These are phyloP conservation scores for Cladophialophora yegresii DNA, from an alignment of 2,329 filamentous ascomycete species.

Conservation along the genomic window DNA sequence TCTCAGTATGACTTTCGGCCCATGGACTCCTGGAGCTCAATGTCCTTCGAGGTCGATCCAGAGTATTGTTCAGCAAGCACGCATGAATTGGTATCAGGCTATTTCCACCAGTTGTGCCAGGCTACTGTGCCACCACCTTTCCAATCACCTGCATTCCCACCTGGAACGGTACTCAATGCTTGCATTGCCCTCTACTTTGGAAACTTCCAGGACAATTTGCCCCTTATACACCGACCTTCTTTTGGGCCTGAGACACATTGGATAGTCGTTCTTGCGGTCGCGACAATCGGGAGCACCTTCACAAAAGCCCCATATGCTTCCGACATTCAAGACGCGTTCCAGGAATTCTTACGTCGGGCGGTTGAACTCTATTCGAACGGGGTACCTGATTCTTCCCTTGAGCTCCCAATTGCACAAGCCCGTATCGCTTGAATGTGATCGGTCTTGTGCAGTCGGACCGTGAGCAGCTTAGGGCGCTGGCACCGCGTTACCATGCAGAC, in stretches of 20 bases:
- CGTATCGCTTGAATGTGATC: constrained; percentile 31
- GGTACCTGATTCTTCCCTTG: constrained; percentile 17
- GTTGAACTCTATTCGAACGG: constrained; percentile 33
- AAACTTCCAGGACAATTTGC: constrained; percentile 46
- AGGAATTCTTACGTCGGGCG: constrained; percentile 48
- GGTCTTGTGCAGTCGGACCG: constrained; percentile 28
- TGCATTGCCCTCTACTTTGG: constrained; percentile 45
- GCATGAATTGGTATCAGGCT: constrained; percentile 39
- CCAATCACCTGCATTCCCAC: constrained; percentile 40
- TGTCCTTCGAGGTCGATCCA: neutral
- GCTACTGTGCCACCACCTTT: constrained; percentile 41
- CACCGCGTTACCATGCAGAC: constrained; percentile 32
- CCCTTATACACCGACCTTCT: constrained; percentile 45
- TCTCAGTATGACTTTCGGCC: constrained; percentile 22
- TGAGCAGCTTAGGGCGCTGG: constrained; percentile 24
- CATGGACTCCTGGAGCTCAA: constrained; percentile 6
- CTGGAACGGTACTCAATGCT: constrained; percentile 35
- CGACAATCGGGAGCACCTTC: constrained; percentile 47
- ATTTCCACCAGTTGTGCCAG: constrained; percentile 42
- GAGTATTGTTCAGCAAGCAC: constrained; percentile 21
- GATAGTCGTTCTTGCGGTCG: constrained; percentile 45
- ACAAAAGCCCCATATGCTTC: constrained; percentile 38
- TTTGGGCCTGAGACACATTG: constrained; percentile 46
- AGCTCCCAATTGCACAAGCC: constrained; percentile 28
- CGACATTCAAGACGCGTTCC: constrained; percentile 42